Conservation (phyloP, 176 grass and related monocot species). For the Hyparrhenia diplandra region DNA sequence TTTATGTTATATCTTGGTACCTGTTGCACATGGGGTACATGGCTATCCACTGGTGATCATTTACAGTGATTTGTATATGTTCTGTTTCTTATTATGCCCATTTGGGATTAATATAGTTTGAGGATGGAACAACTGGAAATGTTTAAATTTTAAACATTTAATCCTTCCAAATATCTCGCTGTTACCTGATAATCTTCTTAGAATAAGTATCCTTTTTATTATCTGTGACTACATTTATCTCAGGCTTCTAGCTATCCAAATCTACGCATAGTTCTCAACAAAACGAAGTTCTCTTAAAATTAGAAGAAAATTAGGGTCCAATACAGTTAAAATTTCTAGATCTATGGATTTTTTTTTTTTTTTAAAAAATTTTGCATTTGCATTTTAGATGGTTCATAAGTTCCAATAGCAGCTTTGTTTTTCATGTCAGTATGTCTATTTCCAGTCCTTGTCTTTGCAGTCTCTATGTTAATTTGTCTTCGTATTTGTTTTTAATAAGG, state of each 20-base stretch:
- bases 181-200: not conserved
- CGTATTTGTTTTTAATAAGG: not conserved
- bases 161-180: not conserved
- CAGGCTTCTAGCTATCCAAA: not conserved
- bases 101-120: not conserved
- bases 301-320: not conserved
- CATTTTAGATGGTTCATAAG: not conserved
- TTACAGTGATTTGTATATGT: not conserved
- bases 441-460: not conserved
- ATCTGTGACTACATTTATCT: not conserved
- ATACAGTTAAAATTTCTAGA: not conserved
- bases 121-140: not conserved
- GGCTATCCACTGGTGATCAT: not conserved
- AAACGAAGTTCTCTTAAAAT: not conserved
- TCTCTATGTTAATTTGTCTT: slow-evolving; percentile 1
- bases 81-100: not conserved
- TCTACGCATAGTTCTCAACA: slow-evolving; percentile 5
- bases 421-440: not conserved
- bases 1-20: not conserved
- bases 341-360: not conserved
- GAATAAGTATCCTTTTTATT: not conserved
- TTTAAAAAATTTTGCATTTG: not conserved
- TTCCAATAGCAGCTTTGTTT: not conserved
- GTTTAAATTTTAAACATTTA: not conserved
- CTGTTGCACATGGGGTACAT: not conserved